phyloP scores from a whole-genome alignment of 2,329 filamentous ascomycete genomes.

The Rutstroemia sp. region DNA sequence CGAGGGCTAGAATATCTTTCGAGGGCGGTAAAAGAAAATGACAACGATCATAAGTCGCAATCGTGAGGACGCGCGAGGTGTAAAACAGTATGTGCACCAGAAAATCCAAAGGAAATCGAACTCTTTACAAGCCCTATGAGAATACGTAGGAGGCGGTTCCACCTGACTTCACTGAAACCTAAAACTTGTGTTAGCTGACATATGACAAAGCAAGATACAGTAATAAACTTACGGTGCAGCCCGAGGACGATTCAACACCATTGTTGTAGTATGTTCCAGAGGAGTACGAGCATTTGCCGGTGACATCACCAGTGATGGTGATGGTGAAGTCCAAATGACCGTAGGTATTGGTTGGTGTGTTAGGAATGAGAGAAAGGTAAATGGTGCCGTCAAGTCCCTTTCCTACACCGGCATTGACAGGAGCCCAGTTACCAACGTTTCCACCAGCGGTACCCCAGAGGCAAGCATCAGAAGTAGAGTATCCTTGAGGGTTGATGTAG shows the following conservation, averaged over 20 bases:
- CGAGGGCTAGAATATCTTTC: conserved; percentile 3
- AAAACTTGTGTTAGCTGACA: conserved; percentile 12
- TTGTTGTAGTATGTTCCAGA: conserved; percentile 26
- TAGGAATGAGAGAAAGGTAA: conserved; percentile 80
- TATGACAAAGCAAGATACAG: neutral
- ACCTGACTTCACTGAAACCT: conserved; percentile 18
- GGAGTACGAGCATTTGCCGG: conserved; percentile 24
- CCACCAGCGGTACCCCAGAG: conserved; percentile 60
- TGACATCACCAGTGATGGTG: conserved; percentile 55
- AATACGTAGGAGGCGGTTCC: conserved; percentile 22
- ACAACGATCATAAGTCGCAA: conserved; percentile 23
- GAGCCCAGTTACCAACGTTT: conserved; percentile 73
- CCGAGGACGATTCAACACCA: conserved; percentile 22
- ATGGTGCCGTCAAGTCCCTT: conserved; percentile 55
- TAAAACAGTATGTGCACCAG: conserved; percentile 17
- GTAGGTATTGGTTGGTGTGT: conserved; percentile 63
- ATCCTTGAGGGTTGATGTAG: conserved; percentile 84
- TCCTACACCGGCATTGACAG: conserved; percentile 78
- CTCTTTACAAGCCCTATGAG: conserved; percentile 15
- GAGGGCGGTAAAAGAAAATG: conserved; percentile 3
- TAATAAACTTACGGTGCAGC: conserved; percentile 30
- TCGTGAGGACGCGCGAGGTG: conserved; percentile 14
- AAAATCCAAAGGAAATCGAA: conserved; percentile 14
- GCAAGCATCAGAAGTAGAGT: conserved; percentile 61
- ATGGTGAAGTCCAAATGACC: conserved; percentile 70